Evolutionary conservation across 768 basidiomycete genomes (phyloP), one percentile per base, ranked within the genome.

Genomic region (Multifurca ochricompacta): DNA sequence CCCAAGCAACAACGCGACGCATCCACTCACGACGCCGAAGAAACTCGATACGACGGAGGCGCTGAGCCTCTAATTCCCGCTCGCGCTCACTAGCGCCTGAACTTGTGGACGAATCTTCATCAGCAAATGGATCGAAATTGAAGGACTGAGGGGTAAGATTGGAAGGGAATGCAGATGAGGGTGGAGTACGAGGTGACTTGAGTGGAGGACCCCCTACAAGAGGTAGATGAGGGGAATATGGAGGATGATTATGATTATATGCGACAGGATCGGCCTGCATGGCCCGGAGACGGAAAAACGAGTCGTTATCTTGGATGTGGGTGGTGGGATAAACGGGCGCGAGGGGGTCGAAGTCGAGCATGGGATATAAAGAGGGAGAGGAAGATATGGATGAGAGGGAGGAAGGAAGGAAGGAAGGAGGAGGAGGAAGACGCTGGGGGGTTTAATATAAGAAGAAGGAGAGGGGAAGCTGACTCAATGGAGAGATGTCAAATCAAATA

Each of bases 1-100:
- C 60, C 60, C 60, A 61, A 19, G 58, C 60, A 6, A 46, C 54
- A 34, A 61, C 60, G 8, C 60, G 58, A 35, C 59, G 58, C 54
- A 61, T 60, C 58, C 60, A 60, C 43, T 61, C 59, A 32, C 58
- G 58, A 8, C 40, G 54, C 3, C 58, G 53, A 9, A 61, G 54
- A 23, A 61, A 59, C 54, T 61, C 58, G 43, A 59, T 41, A 4
- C 54, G 50, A 16, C 41, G 59, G 23, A 48, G 40, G 21, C 59
- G 60, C 25, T 56, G 58, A 35, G 42, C 48, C n/a, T 51, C 60
- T 16, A 51, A 37, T 11, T 56, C 48, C 8, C 48, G 56, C 49
- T 48, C 45, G 3, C 41, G 51, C 23, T 48, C 51, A 45, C 48
- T 46, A 16, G 51, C 53, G 9, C 31, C 51, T 2, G 60, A 61